Conservation (phyloP, 192 early-diverging fungal species). For the Podila epigama region DNA sequence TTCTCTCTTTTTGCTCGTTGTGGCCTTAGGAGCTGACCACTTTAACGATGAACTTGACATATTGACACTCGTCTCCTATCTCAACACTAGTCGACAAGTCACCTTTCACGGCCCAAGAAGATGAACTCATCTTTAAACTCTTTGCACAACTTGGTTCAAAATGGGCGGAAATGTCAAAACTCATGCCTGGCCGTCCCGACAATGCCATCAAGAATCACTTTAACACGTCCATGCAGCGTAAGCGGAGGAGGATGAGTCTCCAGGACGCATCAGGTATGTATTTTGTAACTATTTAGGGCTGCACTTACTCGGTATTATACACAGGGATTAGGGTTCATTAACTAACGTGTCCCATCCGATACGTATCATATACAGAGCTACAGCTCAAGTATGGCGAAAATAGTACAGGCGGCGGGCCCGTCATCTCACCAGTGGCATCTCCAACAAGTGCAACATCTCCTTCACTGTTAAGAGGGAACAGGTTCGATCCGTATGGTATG, state of each 20-base stretch:
- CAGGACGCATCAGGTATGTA: slow-evolving; percentile 36
- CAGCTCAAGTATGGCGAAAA: slow-evolving; percentile 28
- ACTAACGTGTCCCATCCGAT: neutral
- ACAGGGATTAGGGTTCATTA: neutral
- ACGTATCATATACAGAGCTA: slow-evolving; percentile 8
- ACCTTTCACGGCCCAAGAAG: slow-evolving; percentile 38
- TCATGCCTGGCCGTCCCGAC: slow-evolving; percentile 44
- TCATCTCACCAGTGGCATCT: slow-evolving; percentile 32
- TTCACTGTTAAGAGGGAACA: slow-evolving; percentile 15
- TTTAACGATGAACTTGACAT: neutral
- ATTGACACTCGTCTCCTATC: neutral
- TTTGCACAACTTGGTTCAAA: slow-evolving; percentile 44
- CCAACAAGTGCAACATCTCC: slow-evolving; percentile 38
- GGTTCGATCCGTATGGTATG: slow-evolving; percentile 48
- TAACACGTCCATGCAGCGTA: slow-evolving; percentile 50
- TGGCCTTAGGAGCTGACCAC: no score
- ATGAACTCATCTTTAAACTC: slow-evolving; percentile 41
- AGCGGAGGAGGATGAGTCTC: slow-evolving; percentile 37
- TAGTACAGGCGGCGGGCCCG: slow-evolving; percentile 16
- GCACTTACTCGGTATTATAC: no score
- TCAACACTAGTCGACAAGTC: slow-evolving; percentile 37
- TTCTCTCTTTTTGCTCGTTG: neutral
- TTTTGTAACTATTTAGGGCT: neutral
- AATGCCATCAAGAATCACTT: slow-evolving; percentile 50
- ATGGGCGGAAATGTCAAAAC: slow-evolving; percentile 49